Conservation (phyloP, 164 flowering plant species). For the Chimonanthus praecox region DNA sequence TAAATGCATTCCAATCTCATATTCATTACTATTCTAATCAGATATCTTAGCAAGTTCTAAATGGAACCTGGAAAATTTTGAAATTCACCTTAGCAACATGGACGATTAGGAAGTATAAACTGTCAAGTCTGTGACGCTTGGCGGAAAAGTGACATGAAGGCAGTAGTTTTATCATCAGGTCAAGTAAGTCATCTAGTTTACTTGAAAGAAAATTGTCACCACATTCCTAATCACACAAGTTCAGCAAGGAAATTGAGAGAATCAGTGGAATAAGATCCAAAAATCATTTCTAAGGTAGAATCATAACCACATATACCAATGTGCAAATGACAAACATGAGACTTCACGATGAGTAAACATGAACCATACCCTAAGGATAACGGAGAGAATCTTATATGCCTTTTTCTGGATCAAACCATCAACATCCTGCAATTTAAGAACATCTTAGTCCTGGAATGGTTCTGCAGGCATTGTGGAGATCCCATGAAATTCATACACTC, state of each 20-base stretch:
- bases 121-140: constrained; percentile 84
- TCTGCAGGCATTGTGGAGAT: constrained; percentile 1
- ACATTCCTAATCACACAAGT: constrained; percentile 39
- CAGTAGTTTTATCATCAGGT: constrained; percentile 65
- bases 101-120: constrained; percentile 65
- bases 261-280: background rate
- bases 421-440: constrained; percentile 45
- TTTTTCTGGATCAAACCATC: constrained; percentile 84
- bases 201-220: constrained; percentile 45
- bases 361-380: constrained; percentile 62
- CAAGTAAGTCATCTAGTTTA: constrained; percentile 54
- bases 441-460: constrained; percentile 2
- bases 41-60: background rate
- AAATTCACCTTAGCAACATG: constrained; percentile 58
- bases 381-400: constrained; percentile 85
- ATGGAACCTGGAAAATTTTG: background rate
- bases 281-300: background rate
- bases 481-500: background rate
- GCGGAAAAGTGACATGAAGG: constrained; percentile 87
- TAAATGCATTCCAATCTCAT: background rate
- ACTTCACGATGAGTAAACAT: too few species aligned
- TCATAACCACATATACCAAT: background rate
- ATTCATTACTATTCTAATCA: background rate
- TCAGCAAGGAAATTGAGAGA: constrained; percentile 10
- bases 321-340: too few species aligned